phyloP scores from a whole-genome alignment of 257 asterid genomes.

The Fraxinus pennsylvanica region DNA sequence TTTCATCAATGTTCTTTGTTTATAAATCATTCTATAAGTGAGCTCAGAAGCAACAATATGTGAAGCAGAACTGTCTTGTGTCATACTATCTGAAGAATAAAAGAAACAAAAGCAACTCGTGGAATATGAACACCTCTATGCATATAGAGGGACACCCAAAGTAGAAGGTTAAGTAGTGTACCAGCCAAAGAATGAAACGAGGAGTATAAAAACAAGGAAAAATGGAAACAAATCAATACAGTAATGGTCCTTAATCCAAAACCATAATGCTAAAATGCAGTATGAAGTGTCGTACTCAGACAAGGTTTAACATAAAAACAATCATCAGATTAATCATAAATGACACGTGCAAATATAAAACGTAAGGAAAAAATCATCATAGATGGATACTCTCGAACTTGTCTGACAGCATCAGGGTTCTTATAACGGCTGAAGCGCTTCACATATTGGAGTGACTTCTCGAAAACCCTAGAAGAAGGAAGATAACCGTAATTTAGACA shows the following conservation, averaged over 20 bases:
- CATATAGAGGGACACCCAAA: neutral
- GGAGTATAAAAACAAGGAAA: neutral
- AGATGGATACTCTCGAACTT: conserved; percentile 97
- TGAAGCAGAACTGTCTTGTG: conserved; percentile 8
- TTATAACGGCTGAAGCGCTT: conserved; percentile 98
- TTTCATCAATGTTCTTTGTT: neutral
- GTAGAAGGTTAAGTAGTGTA: neutral
- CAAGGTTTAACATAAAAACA: neutral
- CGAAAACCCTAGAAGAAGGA: conserved; percentile 72
- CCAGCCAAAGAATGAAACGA: neutral
- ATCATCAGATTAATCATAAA: conserved; percentile 8
- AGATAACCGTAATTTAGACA: conserved; percentile 21
- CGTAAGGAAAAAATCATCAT: neutral
- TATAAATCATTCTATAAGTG: neutral
- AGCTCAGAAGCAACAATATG: neutral
- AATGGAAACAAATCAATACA: neutral
- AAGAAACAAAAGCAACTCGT: neutral
- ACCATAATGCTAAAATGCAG: neutral
- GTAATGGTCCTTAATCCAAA: neutral
- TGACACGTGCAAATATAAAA: neutral
- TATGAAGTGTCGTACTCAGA: neutral
- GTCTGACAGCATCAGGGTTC: conserved; percentile 96
- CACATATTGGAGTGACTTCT: conserved; percentile 92
- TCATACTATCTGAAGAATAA: conserved; percentile 3
- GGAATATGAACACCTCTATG: neutral